phyloP scores from a whole-genome alignment of 2,329 filamentous ascomycete species.

The Fusarium palustre region DNA sequence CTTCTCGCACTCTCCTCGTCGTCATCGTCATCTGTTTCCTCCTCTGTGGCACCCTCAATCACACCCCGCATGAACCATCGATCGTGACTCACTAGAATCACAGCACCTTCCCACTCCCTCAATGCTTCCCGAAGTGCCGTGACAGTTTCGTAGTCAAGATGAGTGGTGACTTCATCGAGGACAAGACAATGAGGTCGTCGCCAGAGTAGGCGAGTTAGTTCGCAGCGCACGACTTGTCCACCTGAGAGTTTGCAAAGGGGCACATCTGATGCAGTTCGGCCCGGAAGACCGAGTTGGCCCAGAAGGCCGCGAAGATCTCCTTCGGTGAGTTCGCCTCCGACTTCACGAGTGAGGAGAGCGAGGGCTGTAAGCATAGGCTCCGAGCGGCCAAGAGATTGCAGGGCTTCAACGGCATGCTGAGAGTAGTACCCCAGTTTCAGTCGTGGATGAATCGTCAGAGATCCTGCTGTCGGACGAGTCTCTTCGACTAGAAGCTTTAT shows the following conservation, averaged over 20 bases:
- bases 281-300: constrained; percentile 75
- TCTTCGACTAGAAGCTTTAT: constrained; percentile 76
- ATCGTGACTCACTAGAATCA: constrained; percentile 84
- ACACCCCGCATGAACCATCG: constrained; percentile 82
- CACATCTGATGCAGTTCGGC: constrained; percentile 77
- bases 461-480: constrained; percentile 69
- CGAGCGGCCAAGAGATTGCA: constrained; percentile 66
- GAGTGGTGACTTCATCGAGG: constrained; percentile 85
- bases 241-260: constrained; percentile 80
- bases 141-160: constrained; percentile 86
- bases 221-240: constrained; percentile 76
- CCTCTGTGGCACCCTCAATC: constrained; percentile 59
- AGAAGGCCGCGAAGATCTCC: constrained; percentile 75
- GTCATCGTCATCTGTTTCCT: constrained; percentile 53
- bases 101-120: constrained; percentile 76
- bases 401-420: constrained; percentile 79
- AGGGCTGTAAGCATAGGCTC: constrained; percentile 72
- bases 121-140: constrained; percentile 76
- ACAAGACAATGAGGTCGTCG: constrained; percentile 77
- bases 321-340: constrained; percentile 67
- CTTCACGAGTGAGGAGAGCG: constrained; percentile 68
- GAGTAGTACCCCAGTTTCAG: constrained; percentile 81
- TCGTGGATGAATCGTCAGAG: constrained; percentile 73
- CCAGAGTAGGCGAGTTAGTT: constrained; percentile 77
- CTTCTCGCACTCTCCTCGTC: constrained; percentile 60